phyloP scores from a whole-genome alignment of 1,284 basidiomycete species.

The Tetrapyrgos nigripes region DNA sequence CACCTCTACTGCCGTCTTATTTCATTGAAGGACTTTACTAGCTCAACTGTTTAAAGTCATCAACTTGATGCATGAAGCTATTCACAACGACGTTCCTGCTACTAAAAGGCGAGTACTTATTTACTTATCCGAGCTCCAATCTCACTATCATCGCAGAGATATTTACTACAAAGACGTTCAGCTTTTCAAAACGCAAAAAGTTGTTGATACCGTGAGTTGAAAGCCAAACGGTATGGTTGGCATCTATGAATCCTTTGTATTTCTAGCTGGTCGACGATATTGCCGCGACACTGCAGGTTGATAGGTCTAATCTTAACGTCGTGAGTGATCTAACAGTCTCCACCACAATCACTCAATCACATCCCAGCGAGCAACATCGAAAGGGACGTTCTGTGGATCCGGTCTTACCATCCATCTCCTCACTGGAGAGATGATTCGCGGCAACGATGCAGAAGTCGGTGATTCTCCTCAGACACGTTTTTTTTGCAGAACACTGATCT shows the following conservation, averaged over 20 bases:
- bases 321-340: conserved; percentile 47
- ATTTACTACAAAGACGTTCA: conserved; percentile 85
- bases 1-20: background rate
- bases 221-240: conserved; percentile 1
- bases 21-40: background rate
- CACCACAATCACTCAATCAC: conserved; percentile 13
- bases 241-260: conserved; percentile 5
- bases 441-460: conserved; percentile 64
- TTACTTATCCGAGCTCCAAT: conserved; percentile 15
- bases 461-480: no score
- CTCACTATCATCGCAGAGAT: conserved; percentile 57
- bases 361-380: conserved; percentile 82
- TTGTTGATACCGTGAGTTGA: conserved; percentile 72
- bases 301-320: conserved; percentile 80
- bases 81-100: conserved; percentile 7
- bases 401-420: conserved; percentile 62
- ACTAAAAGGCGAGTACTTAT: conserved; percentile 21
- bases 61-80: conserved; percentile 25
- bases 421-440: conserved; percentile 58
- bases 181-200: conserved; percentile 76
- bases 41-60: conserved; percentile 21
- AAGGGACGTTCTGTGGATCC: conserved; percentile 82
- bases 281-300: conserved; percentile 78
- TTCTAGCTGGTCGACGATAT: conserved; percentile 86
- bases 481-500: background rate